Evolutionary conservation across 176 grass and related monocot species (phyloP).

Genomic region (Musa schizocarpa): DNA sequence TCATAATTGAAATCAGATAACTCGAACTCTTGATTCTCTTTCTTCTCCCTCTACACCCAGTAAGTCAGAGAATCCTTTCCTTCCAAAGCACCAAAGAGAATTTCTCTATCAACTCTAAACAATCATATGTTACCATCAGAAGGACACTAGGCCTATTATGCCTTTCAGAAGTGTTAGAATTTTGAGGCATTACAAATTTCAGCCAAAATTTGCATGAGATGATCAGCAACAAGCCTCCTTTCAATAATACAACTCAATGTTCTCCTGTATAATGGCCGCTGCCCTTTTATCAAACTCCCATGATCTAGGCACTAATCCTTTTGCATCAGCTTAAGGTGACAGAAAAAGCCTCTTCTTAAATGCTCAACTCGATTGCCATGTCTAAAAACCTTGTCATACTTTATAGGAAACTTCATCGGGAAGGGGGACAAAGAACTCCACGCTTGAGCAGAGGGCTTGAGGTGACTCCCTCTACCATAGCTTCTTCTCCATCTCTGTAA

Average conservation of each 20-base stretch:
- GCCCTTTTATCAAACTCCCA: constrained; percentile 83
- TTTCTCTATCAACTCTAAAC: constrained; percentile 5
- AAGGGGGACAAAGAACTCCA: constrained; percentile 56
- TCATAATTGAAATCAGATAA: not conserved
- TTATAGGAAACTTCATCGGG: constrained; percentile 54
- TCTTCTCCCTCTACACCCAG: not conserved
- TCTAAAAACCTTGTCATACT: constrained; percentile 57
- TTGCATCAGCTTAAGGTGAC: constrained; percentile 64
- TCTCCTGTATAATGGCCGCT: constrained; percentile 70
- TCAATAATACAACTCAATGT: constrained; percentile 70
- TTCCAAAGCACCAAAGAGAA: not conserved
- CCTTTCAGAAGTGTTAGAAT: constrained; percentile 77
- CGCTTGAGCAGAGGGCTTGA: constrained; percentile 7
- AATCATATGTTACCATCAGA: constrained; percentile 58
- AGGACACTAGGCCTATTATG: constrained; percentile 65
- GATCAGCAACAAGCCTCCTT: constrained; percentile 77
- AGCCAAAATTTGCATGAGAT: constrained; percentile 64
- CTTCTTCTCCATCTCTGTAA: constrained; percentile 74
- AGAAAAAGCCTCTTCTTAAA: constrained; percentile 53
- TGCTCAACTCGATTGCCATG: constrained; percentile 35
- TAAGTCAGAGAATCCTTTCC: constrained; percentile 3
- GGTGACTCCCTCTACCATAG: constrained; percentile 13
- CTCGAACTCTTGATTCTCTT: not conserved
- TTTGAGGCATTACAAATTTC: constrained; percentile 91
- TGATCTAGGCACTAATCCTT: constrained; percentile 40